Evolutionary conservation across 192 early-diverging fungal species (phyloP), one percentile per base, ranked within the genome.

Genomic region (Dissophora ornata): DNA sequence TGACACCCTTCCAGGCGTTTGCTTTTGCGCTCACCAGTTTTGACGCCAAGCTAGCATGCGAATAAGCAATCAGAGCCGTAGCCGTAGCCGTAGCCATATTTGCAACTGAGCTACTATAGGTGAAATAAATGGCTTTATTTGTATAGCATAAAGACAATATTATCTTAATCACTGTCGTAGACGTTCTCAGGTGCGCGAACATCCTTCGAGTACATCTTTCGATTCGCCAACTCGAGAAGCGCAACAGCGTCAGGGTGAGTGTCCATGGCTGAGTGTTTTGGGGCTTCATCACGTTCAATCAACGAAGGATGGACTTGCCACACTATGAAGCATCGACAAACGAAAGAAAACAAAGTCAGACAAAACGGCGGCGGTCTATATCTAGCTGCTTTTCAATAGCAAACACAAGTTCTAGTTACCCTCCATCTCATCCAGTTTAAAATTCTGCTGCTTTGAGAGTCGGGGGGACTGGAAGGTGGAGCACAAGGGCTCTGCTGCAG

Each of bases 11-110:
- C 42, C 92, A 94, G 74, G 96, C 94, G 0, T 92, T 99, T 75
- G 92, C 90, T 3, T 93, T 98, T 50, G 96, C 93, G 2, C 69
- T 98, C 11, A 94, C 94, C 2, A 92, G 91, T 60, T 93, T 98
- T 62, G 95, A 97, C 67, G 90, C 90, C 32, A 97, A 96, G 75
- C 74, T 98, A 11, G 93, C 92, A 7, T 98, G 95, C 80, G 93
- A 96, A 82, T 96, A 84, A 85, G 22, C 16, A 19, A 47, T 47
- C n/a, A n/a, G n/a, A n/a, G 18, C 40, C 12, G 12, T 15, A 0
- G 1, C 1, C 40, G 18, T 1, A 41, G 18, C 11, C 12, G 18
- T 41, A 41, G 12, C 40, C 18, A 15, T 41, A 47, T 47, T 47
- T 47, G n/a, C 18, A 47, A 47, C 38, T 10, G 7, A 7, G n/a